Evolutionary conservation across 176 grass and related monocot species (phyloP).

Genomic region (Carex scoparia): DNA sequence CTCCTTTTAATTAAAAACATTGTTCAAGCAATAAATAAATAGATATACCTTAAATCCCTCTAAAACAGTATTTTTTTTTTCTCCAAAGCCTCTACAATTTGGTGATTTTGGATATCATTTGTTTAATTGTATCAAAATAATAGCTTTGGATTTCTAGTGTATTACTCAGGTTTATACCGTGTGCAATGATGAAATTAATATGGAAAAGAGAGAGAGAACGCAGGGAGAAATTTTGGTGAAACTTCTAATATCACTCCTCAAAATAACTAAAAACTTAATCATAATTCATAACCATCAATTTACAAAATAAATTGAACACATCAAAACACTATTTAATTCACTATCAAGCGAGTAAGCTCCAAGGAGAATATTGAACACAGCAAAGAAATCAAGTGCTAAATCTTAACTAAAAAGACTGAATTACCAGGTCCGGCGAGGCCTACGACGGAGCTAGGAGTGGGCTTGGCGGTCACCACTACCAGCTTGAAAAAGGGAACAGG

Average conservation of each 20-base stretch:
- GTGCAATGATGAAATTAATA: background rate
- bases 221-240: background rate
- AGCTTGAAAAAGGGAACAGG: constrained; percentile 48
- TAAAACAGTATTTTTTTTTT: background rate
- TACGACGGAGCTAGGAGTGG: constrained; percentile 43
- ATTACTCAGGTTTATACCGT: background rate
- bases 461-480: constrained; percentile 68
- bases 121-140: background rate
- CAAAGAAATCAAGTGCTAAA: too few species aligned
- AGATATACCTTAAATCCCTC: background rate
- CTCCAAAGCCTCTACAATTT: background rate
- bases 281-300: background rate
- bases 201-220: background rate
- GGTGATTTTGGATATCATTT: background rate
- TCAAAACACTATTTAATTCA: background rate
- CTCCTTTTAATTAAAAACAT: constrained; percentile 29
- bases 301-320: background rate
- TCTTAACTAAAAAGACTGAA: too few species aligned
- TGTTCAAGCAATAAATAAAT: background rate
- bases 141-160: background rate
- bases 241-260: background rate
- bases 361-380: background rate
- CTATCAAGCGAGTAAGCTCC: too few species aligned
- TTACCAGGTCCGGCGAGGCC: constrained; percentile 60
- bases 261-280: background rate